Evolutionary conservation across 441 rosid genomes (phyloP), one percentile per base, ranked within the genome.

Genomic region (Jatropha podagrica): DNA sequence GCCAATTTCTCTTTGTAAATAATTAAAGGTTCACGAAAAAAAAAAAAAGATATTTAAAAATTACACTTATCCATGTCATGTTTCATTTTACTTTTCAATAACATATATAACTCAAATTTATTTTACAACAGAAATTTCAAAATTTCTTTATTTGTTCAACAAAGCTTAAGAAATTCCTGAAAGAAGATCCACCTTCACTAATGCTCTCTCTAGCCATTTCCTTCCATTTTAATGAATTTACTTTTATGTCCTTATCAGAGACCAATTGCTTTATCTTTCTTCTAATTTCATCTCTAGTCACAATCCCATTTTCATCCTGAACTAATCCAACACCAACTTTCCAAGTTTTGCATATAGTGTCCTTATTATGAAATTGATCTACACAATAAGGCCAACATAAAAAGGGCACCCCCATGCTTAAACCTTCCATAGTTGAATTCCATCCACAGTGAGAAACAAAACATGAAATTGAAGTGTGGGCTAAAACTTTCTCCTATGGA

Each of bases 391-490:
- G 89, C 76, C 86, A 85, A 49, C 89, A 87, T 11, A 86, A 78
- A 42, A 87, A 78, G 1, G 87, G 89, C 12, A 85, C 79, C 9
- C 90, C 90, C 11, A 67, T 56, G 71, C 78, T 72, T 41, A 88
- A 55, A 55, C 85, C 86, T 58, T 88, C 91, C 73, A 87, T 37
- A 1, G 86, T 84, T 4, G 90, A 87, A 74, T 83, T 89, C 92
- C 92, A 89, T 17, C 91, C 91, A 3, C 88, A 84, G 17, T 88
- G 90, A 11, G 82, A 77, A 42, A 89, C 42, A 79, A 84, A 89
- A 74, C 90, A 88, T 7, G 85, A 83, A 55, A 76, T 38, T 0
- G 86, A 74, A 75, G 87, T 76, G 67, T 86, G 88, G 67, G 81
- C 79, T 18, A 89, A 59, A 15, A 85, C 91, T 54, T 51, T 76